Base-by-base conservation (phyloP, 2,329 filamentous ascomycete species). In the Helotiales sp. region DNA sequence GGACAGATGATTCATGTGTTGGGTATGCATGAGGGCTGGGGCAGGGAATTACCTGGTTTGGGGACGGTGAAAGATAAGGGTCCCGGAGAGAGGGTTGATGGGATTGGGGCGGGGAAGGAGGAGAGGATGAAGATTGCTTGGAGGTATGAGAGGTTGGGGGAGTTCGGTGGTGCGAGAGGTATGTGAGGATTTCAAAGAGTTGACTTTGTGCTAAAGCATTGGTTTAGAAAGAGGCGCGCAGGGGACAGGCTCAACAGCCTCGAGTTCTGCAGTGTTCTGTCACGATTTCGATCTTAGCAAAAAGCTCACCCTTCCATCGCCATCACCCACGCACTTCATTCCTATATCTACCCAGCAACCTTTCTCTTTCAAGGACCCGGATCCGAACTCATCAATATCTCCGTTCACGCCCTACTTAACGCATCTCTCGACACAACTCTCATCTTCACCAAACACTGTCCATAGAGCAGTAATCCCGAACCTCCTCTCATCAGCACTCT, bases 121-220 rank as follows among this genome's bases (percentile, higher is more conserved):
- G 89, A 93, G 62, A 93, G 88, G 74, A 98, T 99, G 95, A 98
- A 96, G 77, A 99, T 99, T 77, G 95, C 95, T 3, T 99, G 95
- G 95, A 83, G 95, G 72, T 99, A 99, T 75, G 93, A 98, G 74
- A 83, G 86, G 31, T 74, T 98, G 53, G 89, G 89, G 15, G 88
- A 89, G 63, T 87, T 86, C 66, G 85, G 85, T 40, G 75, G 79
- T 52, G 73, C 58, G 71, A 77, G 60, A 77, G 77, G 59, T 77
- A 76, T 68, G n/a, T n/a, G 69, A 65, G 55, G 51, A 62, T 55
- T 36, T 49, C 44, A 49, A 61, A 31, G 12, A 55, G 50, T 33
- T 53, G 54, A 31, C 57, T 30, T 38, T 59, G 27, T 33, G 50
- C 57, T 42, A 54, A 58, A 46, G 36, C 34, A 31, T 22, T 15